Evolutionary conservation across 192 early-diverging fungal genomes (phyloP), one percentile per base, ranked within the genome.

Genomic region (Coemansia pectinata): DNA sequence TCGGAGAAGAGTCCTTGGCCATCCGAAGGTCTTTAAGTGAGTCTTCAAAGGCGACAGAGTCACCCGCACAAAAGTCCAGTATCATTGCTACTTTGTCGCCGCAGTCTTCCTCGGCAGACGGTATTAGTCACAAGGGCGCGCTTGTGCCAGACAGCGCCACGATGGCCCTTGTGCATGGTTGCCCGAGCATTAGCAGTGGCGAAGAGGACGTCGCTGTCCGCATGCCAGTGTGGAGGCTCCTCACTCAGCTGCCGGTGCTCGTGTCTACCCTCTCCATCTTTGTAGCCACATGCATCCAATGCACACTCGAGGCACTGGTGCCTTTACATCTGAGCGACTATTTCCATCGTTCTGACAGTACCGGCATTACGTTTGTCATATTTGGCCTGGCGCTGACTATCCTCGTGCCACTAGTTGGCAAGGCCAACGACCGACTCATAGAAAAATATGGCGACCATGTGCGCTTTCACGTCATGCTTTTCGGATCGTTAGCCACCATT

Each of bases 351-450:
- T 48, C 67, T 36, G 58, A 55, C 38, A 44, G 33, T 10, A 38
- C 67, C 36, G 76, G 76, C 1, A 66, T 70, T 1, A 63, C 76
- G 0, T 78, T 78, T 70, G 71, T 78, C 10, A 70, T 73, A 15
- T 69, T 66, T 34, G 76, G 76, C 2, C 27, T 73, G 41, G 67
- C 68, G 19, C 61, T 73, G 44, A 73, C 71, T 4, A 23, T 73
- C 0, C 23, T 73, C 11, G 76, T 63, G 3, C 68, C 76, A 6
- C 50, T 59, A 4, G 52, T 73, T 15, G 76, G 76, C 41, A 66
- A 66, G 33, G 23, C 62, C 15, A 70, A n/a, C 34, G 67, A 78
- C 44, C 29, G 57, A 44, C n/a, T 66, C 3, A 73, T 78, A 14
- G 65, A 34, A 44, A 38, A 48, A 33, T 53, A 42, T 27, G 76